Evolutionary conservation across 495 filamentous ascomycete species (phyloP).

Genomic region (Aspergillus sclerotioniger): DNA sequence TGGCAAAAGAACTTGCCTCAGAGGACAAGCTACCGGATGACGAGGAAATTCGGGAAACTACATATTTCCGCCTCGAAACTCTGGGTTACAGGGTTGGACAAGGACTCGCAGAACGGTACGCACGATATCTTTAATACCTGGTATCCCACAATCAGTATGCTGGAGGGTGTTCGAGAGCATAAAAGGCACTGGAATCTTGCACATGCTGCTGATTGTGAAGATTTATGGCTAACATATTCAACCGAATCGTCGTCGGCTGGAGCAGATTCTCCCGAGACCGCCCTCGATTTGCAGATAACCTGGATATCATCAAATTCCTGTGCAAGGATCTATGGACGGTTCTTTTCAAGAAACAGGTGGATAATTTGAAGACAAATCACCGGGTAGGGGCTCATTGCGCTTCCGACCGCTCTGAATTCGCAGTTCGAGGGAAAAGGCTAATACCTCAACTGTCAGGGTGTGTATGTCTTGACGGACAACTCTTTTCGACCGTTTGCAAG

Average conservation of each 20-base stretch:
- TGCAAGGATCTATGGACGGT: slow-evolving; percentile 97
- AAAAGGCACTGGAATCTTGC: not conserved
- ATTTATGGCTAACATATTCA: not conserved
- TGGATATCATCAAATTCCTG: slow-evolving; percentile 94
- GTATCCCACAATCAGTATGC: not conserved
- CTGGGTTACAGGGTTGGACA: slow-evolving; percentile 91
- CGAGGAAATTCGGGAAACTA: slow-evolving; percentile 76
- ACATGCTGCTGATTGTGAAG: not conserved
- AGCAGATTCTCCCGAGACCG: slow-evolving; percentile 81
- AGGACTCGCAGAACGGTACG: slow-evolving; percentile 87
- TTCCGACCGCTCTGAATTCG: not conserved
- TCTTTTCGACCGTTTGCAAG: slow-evolving; percentile 82
- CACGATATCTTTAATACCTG: not conserved
- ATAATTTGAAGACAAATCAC: slow-evolving; percentile 98
- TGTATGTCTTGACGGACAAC: slow-evolving; percentile 95
- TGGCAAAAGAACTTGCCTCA: slow-evolving; percentile 46
- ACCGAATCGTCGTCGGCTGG: not conserved
- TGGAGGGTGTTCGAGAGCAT: not conserved
- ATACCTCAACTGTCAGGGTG: slow-evolving; percentile 54
- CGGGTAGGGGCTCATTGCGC: slow-evolving; percentile 50
- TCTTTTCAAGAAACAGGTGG: slow-evolving; percentile 93
- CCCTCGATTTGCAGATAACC: slow-evolving; percentile 80
- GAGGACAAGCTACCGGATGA: slow-evolving; percentile 56
- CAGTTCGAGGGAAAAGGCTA: not conserved
- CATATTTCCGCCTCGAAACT: slow-evolving; percentile 78